Percentiles rank a stretch among this genome's conserved stretches.
Evolutionary conservation across 1,284 basidiomycete genomes (phyloP).

Genomic region (Mycosarcoma maydis): DNA sequence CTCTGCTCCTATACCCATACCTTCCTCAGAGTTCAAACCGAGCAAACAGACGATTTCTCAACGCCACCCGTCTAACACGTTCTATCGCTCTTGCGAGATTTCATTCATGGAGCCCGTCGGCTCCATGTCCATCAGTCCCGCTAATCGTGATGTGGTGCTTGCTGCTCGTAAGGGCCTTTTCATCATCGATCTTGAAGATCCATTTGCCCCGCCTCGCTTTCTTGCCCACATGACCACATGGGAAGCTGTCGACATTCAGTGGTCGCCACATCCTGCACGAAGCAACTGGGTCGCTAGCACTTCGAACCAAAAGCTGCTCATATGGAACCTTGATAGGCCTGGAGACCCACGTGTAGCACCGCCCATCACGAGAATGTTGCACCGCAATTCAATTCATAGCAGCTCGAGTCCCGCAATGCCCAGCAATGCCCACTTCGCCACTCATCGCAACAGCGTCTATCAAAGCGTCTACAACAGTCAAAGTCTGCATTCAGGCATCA

Average conservation of each 20-base stretch:
- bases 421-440: slow-evolving; percentile 27
- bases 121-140: slow-evolving; percentile 65
- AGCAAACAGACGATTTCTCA: slow-evolving; percentile 27
- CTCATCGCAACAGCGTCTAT: slow-evolving; percentile 35
- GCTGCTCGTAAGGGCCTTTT: slow-evolving; percentile 84
- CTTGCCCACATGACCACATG: slow-evolving; percentile 94
- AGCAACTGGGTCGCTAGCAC: slow-evolving; percentile 93
- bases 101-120: slow-evolving; percentile 62
- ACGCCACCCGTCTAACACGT: slow-evolving; percentile 42
- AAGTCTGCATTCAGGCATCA: slow-evolving; percentile 32
- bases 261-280: slow-evolving; percentile 88
- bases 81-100: slow-evolving; percentile 48
- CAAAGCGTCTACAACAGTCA: slow-evolving; percentile 41
- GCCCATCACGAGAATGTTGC: slow-evolving; percentile 17
- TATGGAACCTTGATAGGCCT: slow-evolving; percentile 83
- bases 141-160: slow-evolving; percentile 64
- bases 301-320: slow-evolving; percentile 91
- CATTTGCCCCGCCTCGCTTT: slow-evolving; percentile 86
- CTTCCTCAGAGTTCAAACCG: slow-evolving; percentile 8
- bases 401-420: slow-evolving; percentile 36
- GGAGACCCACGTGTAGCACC: slow-evolving; percentile 38
- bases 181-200: slow-evolving; percentile 90
- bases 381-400: slow-evolving; percentile 29
- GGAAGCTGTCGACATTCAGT: slow-evolving; percentile 93
- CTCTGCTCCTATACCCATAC: slow-evolving; percentile 27